Percentiles rank a stretch among this genome's conserved stretches.
These are phyloP conservation scores for Madurella mycetomatis DNA, from an alignment of 2,329 filamentous ascomycete species.

Conservation along the genomic window DNA sequence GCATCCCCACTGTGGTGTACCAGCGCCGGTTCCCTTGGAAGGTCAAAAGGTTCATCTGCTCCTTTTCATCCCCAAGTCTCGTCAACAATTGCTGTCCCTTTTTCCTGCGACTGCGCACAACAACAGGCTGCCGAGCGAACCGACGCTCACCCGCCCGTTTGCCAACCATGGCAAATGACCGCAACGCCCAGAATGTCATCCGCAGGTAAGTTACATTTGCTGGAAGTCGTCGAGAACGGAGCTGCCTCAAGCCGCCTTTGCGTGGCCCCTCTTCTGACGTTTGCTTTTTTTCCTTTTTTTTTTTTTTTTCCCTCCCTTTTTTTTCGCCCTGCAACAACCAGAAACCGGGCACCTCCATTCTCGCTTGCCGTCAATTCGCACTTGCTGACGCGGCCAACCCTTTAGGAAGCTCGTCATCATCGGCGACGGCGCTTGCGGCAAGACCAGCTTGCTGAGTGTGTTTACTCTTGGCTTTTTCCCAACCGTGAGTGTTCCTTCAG, in stretches of 20 bases:
- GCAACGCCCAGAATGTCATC: conserved; percentile 34
- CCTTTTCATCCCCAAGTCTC: conserved; percentile 1
- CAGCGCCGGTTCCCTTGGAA: conserved; percentile 4
- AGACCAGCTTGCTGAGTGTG: conserved; percentile 94
- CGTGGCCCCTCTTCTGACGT: neutral
- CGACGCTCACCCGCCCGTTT: conserved; percentile 14
- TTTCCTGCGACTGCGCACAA: conserved; percentile 7
- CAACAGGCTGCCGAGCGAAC: conserved; percentile 13
- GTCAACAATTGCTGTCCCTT: neutral
- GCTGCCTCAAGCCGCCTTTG: neutral
- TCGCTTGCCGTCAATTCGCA: conserved; percentile 2
- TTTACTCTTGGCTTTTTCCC: conserved; percentile 98
- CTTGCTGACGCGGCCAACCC: conserved; percentile 5
- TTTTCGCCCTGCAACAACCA: neutral
- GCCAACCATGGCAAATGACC: conserved; percentile 32
- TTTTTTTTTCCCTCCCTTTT: too few species aligned
- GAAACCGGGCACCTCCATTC: too few species aligned
- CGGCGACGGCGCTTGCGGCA: conserved; percentile 94
- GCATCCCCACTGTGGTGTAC: neutral
- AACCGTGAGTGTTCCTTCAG: conserved; percentile 61
- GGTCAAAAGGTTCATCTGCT: conserved; percentile 1
- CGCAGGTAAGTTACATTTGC: conserved; percentile 34
- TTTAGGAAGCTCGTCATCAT: conserved; percentile 92
- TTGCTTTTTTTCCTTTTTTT: too few species aligned
- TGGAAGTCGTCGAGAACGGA: neutral